Conservation (phyloP, 352 stramenopile genomes). For the Globisporangium rhizosaccharum region DNA sequence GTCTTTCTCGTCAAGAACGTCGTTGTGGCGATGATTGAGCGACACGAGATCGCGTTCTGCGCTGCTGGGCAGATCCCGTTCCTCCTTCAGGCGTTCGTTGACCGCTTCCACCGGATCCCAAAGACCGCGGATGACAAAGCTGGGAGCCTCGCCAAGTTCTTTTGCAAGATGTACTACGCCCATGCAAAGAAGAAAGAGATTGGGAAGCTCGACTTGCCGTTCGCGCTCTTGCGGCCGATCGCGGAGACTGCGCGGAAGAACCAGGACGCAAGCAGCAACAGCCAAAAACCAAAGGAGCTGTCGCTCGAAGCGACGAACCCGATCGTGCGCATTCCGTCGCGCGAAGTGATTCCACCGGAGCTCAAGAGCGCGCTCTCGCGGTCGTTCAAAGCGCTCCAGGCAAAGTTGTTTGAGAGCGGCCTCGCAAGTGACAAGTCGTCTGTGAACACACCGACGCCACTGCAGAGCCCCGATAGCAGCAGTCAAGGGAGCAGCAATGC, state of each 20-base stretch:
- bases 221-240: conserved; percentile 65
- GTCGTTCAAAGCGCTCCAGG: conserved; percentile 76
- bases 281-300: conserved; percentile 68
- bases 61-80: conserved; percentile 77
- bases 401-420: conserved; percentile 48
- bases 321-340: conserved; percentile 69
- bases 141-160: conserved; percentile 71
- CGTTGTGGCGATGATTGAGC: conserved; percentile 75
- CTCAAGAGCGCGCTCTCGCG: conserved; percentile 62
- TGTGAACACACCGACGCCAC: conserved; percentile 37
- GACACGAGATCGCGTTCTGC: conserved; percentile 79
- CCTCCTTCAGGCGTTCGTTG: conserved; percentile 76
- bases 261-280: conserved; percentile 62
- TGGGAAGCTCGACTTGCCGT: conserved; percentile 66
- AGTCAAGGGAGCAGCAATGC: conserved; percentile 24
- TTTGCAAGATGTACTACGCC: conserved; percentile 80
- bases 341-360: conserved; percentile 64
- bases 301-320: conserved; percentile 67
- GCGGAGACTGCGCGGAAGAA: conserved; percentile 79
- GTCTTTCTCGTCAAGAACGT: conserved; percentile 82
- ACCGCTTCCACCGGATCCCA: conserved; percentile 69
- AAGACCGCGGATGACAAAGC: conserved; percentile 68
- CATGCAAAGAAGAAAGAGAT: conserved; percentile 83
- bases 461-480: conserved; percentile 61
- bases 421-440: conserved; percentile 30